Evolutionary conservation across 495 filamentous ascomycete species (phyloP).

Genomic region (Elaphomyces granulatus): DNA sequence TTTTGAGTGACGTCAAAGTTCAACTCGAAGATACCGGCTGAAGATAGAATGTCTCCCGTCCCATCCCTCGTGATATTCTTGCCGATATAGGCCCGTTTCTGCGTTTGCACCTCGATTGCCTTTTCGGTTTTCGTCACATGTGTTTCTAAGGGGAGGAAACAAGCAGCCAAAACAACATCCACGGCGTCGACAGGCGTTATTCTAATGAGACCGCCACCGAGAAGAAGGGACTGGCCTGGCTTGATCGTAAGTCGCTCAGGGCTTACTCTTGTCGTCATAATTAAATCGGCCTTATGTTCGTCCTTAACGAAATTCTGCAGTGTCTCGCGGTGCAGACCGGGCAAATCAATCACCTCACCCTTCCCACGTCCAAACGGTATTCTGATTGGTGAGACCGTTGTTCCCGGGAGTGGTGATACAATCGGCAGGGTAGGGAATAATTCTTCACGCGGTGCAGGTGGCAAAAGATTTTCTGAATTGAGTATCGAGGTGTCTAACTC

Average conservation of each 20-base stretch:
- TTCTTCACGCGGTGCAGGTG: conserved; percentile 56
- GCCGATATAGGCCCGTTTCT: conserved; percentile 38
- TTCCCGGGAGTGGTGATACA: conserved; percentile 77
- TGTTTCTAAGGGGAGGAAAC: conserved; percentile 58
- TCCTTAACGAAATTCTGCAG: conserved; percentile 53
- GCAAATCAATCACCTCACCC: conserved; percentile 90
- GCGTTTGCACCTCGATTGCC: conserved; percentile 50
- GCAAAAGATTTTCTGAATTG: conserved; percentile 40
- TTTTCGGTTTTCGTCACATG: conserved; percentile 71
- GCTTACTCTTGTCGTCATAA: conserved; percentile 58
- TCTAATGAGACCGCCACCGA: conserved; percentile 73
- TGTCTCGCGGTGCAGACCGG: conserved; percentile 61
- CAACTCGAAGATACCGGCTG: conserved; percentile 62
- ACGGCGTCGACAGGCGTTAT: conserved; percentile 60
- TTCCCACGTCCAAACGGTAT: conserved; percentile 69
- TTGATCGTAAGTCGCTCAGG: conserved; percentile 58
- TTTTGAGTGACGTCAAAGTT: conserved; percentile 65
- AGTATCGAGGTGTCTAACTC: conserved; percentile 8
- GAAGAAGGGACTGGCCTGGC: conserved; percentile 65
- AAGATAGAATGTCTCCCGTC: conserved; percentile 36
- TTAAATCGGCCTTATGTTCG: conserved; percentile 46
- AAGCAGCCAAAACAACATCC: conserved; percentile 52
- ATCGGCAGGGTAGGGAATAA: conserved; percentile 67
- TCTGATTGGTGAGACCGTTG: conserved; percentile 86
- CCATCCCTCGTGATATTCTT: conserved; percentile 44